Conservation (phyloP, 2,329 filamentous ascomycete genomes). For the Aspergillus ochraceoroseus region DNA sequence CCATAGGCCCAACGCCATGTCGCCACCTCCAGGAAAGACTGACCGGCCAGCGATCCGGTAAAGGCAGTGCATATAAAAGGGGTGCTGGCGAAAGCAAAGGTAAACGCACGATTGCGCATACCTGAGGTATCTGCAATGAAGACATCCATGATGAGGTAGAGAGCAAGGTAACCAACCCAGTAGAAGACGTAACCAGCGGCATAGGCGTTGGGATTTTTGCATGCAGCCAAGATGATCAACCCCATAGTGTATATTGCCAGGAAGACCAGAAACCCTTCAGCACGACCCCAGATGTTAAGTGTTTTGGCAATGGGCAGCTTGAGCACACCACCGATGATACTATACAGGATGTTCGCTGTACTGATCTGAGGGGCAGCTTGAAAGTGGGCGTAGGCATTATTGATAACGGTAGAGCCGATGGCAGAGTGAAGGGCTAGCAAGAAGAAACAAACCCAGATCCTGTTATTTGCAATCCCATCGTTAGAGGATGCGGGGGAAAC, state of each 20-base stretch:
- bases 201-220: constrained; percentile 57
- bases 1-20: constrained; percentile 63
- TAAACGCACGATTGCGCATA: constrained; percentile 57
- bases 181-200: constrained; percentile 62
- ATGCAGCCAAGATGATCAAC: constrained; percentile 59
- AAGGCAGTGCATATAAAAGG: constrained; percentile 61
- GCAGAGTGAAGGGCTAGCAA: constrained; percentile 45
- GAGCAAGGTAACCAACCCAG: constrained; percentile 54
- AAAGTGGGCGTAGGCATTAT: constrained; percentile 52
- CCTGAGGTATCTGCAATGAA: constrained; percentile 61
- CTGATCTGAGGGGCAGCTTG: constrained; percentile 47
- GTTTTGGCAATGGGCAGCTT: constrained; percentile 60
- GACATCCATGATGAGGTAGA: constrained; percentile 54
- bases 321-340: constrained; percentile 54
- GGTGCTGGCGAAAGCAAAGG: constrained; percentile 55
- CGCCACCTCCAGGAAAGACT: constrained; percentile 47
- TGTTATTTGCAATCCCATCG: constrained; percentile 21
- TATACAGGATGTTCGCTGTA: constrained; percentile 53
- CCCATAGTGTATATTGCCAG: constrained; percentile 46
- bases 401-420: constrained; percentile 43
- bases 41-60: constrained; percentile 51
- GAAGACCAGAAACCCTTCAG: constrained; percentile 54
- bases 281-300: constrained; percentile 59
- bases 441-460: constrained; percentile 48
- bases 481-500: no score